Evolutionary conservation across 2,329 filamentous ascomycete genomes (phyloP).

Genomic region (Penicillium griseofulvum): DNA sequence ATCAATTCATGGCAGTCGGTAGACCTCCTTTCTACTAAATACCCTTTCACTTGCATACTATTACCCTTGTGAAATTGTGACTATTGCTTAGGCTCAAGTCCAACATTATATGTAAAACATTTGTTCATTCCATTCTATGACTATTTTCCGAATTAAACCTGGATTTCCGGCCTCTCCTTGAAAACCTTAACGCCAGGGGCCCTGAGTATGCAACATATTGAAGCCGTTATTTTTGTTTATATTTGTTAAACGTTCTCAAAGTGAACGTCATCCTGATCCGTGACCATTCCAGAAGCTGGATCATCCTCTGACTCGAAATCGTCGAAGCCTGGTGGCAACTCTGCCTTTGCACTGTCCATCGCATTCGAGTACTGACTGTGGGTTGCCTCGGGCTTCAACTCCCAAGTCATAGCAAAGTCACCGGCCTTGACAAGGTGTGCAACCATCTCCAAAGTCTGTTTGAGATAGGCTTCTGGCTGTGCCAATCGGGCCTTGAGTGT

Average conservation of each 20-base stretch:
- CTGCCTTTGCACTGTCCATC: constrained; percentile 52
- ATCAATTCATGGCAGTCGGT: no score
- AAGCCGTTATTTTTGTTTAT: neutral
- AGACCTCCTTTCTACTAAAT: no score
- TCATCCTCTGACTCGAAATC: constrained; percentile 54
- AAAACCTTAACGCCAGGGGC: constrained; percentile 21
- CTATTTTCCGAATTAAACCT: neutral
- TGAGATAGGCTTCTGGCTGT: constrained; percentile 92
- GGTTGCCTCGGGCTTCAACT: constrained; percentile 69
- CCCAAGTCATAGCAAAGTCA: constrained; percentile 81
- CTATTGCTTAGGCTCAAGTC: neutral
- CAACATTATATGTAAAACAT: neutral
- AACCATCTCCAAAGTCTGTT: constrained; percentile 77
- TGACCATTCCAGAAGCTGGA: constrained; percentile 51
- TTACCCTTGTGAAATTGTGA: neutral
- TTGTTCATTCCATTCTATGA: constrained; percentile 7
- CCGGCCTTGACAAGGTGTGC: constrained; percentile 80
- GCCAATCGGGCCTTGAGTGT: constrained; percentile 71
- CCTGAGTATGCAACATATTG: constrained; percentile 27
- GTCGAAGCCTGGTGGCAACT: constrained; percentile 47
- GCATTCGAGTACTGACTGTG: constrained; percentile 49
- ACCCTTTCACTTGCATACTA: no score
- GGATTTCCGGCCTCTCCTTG: neutral
- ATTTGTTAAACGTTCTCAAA: constrained; percentile 68
- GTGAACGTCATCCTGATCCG: constrained; percentile 65